A percentile compares a stretch with the other conserved stretches of the same genome.
Evolutionary conservation across 169 alveolate species (phyloP).

Genomic region (Cryptosporidium sp.): DNA sequence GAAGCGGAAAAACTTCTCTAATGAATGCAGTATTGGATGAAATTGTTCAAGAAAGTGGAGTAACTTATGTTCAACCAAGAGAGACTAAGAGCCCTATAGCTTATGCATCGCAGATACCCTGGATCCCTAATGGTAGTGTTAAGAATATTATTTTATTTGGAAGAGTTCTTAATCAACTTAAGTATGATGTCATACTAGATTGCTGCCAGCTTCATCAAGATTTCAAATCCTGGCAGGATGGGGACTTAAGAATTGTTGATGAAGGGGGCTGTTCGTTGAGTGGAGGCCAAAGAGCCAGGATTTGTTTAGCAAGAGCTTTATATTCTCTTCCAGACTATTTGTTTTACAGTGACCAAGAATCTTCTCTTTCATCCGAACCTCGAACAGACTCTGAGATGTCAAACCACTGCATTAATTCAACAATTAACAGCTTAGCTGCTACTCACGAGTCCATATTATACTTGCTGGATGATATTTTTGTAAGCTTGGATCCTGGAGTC

Average conservation of each 20-base stretch:
- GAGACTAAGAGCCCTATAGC: constrained; percentile 79
- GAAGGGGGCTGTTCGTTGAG: constrained; percentile 86
- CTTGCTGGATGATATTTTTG: constrained; percentile 48
- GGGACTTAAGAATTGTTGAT: constrained; percentile 85
- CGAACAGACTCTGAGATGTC: neutral
- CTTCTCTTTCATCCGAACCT: neutral
- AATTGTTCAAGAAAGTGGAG: constrained; percentile 65
- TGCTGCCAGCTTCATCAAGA: constrained; percentile 81
- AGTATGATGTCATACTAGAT: constrained; percentile 78
- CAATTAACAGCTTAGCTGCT: neutral
- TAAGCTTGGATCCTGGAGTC: constrained; percentile 73
- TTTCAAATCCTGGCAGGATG: constrained; percentile 79
- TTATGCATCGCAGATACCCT: constrained; percentile 84
- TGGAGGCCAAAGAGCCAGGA: constrained; percentile 87
- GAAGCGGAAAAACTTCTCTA: constrained; percentile 88
- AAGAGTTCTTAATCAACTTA: constrained; percentile 76
- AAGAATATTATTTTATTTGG: constrained; percentile 86
- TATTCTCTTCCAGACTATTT: constrained; percentile 77
- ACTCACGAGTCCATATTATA: constrained; percentile 26
- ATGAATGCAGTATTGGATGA: constrained; percentile 81
- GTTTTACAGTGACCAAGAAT: neutral
- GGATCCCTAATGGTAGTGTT: constrained; percentile 84
- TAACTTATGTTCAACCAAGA: constrained; percentile 63
- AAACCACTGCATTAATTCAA: neutral
- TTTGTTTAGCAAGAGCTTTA: constrained; percentile 86